Evolutionary conservation across 2,329 filamentous ascomycete genomes (phyloP).

Genomic region (Penicillium decumbens): DNA sequence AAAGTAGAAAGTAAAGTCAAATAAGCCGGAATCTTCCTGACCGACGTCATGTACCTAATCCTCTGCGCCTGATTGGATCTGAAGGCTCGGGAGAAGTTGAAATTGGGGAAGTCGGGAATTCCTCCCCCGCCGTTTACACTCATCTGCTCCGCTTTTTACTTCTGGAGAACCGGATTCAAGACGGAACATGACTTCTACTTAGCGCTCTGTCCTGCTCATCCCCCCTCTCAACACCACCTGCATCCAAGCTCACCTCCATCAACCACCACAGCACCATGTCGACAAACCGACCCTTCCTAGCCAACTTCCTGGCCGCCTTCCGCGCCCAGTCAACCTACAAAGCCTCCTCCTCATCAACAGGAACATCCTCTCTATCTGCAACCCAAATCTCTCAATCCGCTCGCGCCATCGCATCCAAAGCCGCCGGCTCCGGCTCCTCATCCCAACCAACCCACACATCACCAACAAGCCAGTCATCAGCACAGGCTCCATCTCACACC

Average conservation of each 20-base stretch:
- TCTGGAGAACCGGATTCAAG: not conserved
- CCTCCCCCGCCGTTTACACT: not conserved
- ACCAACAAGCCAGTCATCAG: conserved; percentile 8
- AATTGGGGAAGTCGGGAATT: conserved; percentile 17
- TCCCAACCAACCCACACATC: conserved; percentile 29
- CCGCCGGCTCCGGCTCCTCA: conserved; percentile 20
- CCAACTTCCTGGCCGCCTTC: conserved; percentile 64
- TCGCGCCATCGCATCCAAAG: conserved; percentile 48
- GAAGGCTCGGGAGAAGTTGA: conserved; percentile 6
- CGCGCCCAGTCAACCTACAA: conserved; percentile 61
- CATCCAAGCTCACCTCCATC: not conserved
- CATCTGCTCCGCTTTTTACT: not conserved
- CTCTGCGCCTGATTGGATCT: conserved; percentile 17
- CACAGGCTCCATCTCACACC: not conserved
- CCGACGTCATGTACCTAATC: conserved; percentile 22
- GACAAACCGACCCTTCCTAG: conserved; percentile 62
- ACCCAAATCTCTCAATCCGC: conserved; percentile 41
- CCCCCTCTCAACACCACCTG: conserved; percentile 1
- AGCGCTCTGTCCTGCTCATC: not conserved
- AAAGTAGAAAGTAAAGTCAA: not conserved
- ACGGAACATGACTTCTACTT: not conserved
- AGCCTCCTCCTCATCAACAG: conserved; percentile 44
- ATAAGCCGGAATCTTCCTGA: conserved; percentile 15
- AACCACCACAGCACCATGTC: conserved; percentile 45
- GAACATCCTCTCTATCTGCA: conserved; percentile 37